Percentiles rank a stretch among this genome's conserved stretches.
These are phyloP conservation scores for Xylaria sp. DNA, from an alignment of 2,329 filamentous ascomycete genomes.

Conservation along the genomic window DNA sequence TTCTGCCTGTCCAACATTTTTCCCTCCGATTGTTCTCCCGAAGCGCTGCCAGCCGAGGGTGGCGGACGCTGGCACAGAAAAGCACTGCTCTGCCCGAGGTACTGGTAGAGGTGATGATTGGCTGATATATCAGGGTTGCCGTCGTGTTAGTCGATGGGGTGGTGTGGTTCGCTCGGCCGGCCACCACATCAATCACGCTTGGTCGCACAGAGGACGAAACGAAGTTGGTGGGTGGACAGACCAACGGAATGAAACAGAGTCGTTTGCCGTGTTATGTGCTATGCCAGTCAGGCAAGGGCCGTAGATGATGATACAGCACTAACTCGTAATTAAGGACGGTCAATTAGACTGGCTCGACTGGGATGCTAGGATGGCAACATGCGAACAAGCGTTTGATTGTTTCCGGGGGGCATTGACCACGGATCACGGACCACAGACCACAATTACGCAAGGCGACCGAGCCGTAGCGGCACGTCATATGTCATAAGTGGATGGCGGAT, in stretches of 20 bases:
- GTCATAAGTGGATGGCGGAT: background rate
- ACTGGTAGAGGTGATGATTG: slow-evolving; percentile 37
- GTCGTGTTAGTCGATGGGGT: slow-evolving; percentile 23
- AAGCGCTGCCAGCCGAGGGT: slow-evolving; percentile 18
- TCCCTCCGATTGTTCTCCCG: slow-evolving; percentile 5
- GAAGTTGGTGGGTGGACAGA: slow-evolving; percentile 21
- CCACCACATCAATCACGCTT: slow-evolving; percentile 23
- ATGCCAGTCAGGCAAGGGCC: slow-evolving; percentile 2
- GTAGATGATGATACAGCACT: background rate
- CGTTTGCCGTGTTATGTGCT: slow-evolving; percentile 1
- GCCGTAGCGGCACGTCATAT: slow-evolving; percentile 22
- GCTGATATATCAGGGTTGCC: slow-evolving; percentile 19
- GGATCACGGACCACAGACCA: no score
- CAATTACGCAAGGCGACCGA: background rate
- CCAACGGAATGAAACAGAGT: slow-evolving; percentile 14
- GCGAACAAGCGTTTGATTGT: slow-evolving; percentile 2
- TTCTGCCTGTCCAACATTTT: slow-evolving; percentile 5
- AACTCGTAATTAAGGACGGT: background rate
- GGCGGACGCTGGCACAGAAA: slow-evolving; percentile 4
- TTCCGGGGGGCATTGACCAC: background rate
- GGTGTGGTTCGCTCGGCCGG: slow-evolving; percentile 34
- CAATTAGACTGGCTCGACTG: background rate
- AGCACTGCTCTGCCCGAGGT: slow-evolving; percentile 32
- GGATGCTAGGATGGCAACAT: background rate
- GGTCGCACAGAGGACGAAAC: slow-evolving; percentile 11